phyloP scores from a whole-genome alignment of 2,329 filamentous ascomycete genomes.

The Esteya vermicola region DNA sequence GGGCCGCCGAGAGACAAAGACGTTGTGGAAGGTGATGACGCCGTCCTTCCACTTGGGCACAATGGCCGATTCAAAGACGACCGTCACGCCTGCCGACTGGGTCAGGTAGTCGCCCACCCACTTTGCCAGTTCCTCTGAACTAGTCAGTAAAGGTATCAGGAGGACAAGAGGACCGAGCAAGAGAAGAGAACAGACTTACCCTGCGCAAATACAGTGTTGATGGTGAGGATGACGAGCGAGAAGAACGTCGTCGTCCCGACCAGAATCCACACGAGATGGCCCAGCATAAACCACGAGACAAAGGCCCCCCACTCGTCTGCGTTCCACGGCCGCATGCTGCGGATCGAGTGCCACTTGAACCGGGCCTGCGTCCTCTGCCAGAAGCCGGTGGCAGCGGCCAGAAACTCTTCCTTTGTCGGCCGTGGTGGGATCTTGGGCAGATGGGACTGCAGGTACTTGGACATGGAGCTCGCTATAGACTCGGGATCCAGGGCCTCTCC shows the following conservation, averaged over 20 bases:
- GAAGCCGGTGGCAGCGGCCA: conserved; percentile 84
- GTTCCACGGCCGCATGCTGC: conserved; percentile 88
- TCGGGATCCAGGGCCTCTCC: too few species aligned
- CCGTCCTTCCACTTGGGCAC: conserved; percentile 92
- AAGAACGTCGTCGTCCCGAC: conserved; percentile 96
- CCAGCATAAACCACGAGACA: conserved; percentile 85
- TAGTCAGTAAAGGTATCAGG: neutral
- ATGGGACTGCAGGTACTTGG: conserved; percentile 43
- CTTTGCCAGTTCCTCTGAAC: conserved; percentile 72
- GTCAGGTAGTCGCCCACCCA: conserved; percentile 95
- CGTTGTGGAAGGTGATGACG: conserved; percentile 91
- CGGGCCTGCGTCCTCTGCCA: conserved; percentile 80
- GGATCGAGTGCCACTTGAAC: conserved; percentile 96
- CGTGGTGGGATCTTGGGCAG: conserved; percentile 64
- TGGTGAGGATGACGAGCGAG: conserved; percentile 74
- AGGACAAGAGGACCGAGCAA: neutral
- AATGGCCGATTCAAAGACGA: conserved; percentile 95
- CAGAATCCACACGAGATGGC: conserved; percentile 90
- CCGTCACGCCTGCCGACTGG: conserved; percentile 78
- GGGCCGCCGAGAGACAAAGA: conserved; percentile 84
- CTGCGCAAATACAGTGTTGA: conserved; percentile 95
- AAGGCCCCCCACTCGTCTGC: conserved; percentile 93
- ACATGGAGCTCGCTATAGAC: conserved; percentile 35
- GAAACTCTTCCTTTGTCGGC: conserved; percentile 83
- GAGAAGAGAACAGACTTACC: conserved; percentile 31